phyloP scores from a whole-genome alignment of 768 basidiomycete species.

The Amanita rimosa region DNA sequence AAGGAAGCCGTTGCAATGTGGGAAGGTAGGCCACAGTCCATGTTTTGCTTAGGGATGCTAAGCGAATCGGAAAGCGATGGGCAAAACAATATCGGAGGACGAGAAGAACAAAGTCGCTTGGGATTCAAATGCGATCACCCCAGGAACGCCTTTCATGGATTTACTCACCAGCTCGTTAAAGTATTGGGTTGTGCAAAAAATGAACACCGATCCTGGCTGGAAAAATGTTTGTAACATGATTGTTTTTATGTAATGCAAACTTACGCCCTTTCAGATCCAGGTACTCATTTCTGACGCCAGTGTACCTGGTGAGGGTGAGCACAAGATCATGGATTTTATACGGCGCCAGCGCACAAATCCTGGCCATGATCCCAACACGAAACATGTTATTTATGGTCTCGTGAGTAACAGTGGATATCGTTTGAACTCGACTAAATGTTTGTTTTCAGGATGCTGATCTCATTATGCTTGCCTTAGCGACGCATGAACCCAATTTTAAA shows the following conservation, averaged over 20 bases:
- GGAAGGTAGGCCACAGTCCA: conserved; percentile 46
- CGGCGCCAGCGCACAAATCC: conserved; percentile 78
- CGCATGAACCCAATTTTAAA: conserved; percentile 96
- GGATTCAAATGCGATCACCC: conserved; percentile 99
- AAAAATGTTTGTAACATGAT: conserved; percentile 52
- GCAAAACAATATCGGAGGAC: conserved; percentile 71
- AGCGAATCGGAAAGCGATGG: conserved; percentile 58
- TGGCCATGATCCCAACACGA: conserved; percentile 91
- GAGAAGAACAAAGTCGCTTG: conserved; percentile 80
- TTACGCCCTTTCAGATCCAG: conserved; percentile 49
- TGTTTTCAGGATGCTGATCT: conserved; percentile 86
- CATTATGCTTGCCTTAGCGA: conserved; percentile 96
- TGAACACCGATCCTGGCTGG: conserved; percentile 95
- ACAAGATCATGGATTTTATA: conserved; percentile 99
- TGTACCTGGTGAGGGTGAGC: conserved; percentile 98
- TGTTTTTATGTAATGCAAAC: neutral
- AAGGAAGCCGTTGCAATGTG: conserved; percentile 75
- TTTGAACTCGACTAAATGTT: conserved; percentile 8
- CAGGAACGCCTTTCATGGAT: conserved; percentile 98
- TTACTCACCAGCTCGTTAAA: conserved; percentile 78
- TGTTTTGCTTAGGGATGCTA: neutral
- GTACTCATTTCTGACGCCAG: conserved; percentile 95
- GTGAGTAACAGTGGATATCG: conserved; percentile 31
- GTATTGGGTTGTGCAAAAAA: conserved; percentile 94
- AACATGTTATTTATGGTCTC: conserved; percentile 95